Evolutionary conservation across 2,329 filamentous ascomycete genomes (phyloP).

Genomic region (Verticillium longisporum): DNA sequence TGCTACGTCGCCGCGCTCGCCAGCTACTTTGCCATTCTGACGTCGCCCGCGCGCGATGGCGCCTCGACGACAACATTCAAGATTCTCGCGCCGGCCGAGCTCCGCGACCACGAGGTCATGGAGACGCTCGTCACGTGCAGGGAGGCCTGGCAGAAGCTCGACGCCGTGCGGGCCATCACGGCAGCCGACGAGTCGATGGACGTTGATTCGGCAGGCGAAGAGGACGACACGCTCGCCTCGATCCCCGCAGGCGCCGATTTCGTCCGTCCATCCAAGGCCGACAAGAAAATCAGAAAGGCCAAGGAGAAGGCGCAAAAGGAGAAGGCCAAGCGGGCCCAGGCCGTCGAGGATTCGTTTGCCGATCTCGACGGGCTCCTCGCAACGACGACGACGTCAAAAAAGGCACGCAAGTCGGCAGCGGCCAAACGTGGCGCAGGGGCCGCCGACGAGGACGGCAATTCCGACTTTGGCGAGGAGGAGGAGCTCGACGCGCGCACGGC

Average conservation of each 20-base stretch:
- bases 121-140: slow-evolving; percentile 72
- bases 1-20: slow-evolving; percentile 82
- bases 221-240: slow-evolving; percentile 18
- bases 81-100: slow-evolving; percentile 66
- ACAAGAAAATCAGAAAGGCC: slow-evolving; percentile 31
- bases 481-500: slow-evolving; percentile 69
- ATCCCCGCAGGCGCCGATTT: slow-evolving; percentile 16
- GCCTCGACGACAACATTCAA: slow-evolving; percentile 36
- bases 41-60: slow-evolving; percentile 63
- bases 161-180: slow-evolving; percentile 51
- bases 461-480: slow-evolving; percentile 91
- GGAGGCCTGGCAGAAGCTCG: slow-evolving; percentile 70
- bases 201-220: slow-evolving; percentile 23
- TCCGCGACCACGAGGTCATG: slow-evolving; percentile 91
- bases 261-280: slow-evolving; percentile 16
- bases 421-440: slow-evolving; percentile 22
- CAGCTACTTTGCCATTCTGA: slow-evolving; percentile 93
- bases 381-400: slow-evolving; percentile 39
- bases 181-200: slow-evolving; percentile 19
- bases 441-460: slow-evolving; percentile 54
- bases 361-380: slow-evolving; percentile 59
- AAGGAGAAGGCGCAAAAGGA: slow-evolving; percentile 31
- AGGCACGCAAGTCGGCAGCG: slow-evolving; percentile 37
- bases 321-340: slow-evolving; percentile 43
- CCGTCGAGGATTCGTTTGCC: slow-evolving; percentile 64